A percentile compares a stretch with the other conserved stretches of the same genome.
Evolutionary conservation across 1,284 basidiomycete species (phyloP).

Genomic region (Sanghuangporus weigelae): DNA sequence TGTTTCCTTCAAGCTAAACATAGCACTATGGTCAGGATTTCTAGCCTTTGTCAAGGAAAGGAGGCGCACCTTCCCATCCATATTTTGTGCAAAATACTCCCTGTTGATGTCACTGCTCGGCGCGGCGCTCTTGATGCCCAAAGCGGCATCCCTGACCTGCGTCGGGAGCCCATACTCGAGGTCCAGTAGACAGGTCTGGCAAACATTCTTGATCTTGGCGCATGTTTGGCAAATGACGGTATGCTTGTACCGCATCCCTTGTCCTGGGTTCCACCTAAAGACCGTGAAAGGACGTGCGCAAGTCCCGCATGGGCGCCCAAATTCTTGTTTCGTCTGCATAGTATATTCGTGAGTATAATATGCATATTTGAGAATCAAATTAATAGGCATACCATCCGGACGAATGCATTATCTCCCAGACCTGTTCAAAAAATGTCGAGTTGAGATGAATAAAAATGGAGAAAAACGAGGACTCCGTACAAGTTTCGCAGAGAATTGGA

Average conservation of each 20-base stretch:
- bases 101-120: conserved; percentile 96
- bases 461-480: conserved; percentile 39
- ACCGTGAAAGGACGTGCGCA: conserved; percentile 96
- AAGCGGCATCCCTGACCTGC: conserved; percentile 94
- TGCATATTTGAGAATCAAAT: not conserved
- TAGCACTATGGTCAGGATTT: too few species aligned
- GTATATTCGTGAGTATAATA: conserved; percentile 1
- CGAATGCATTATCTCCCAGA: conserved; percentile 83
- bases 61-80: conserved; percentile 75
- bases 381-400: conserved; percentile 69
- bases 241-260: conserved; percentile 91
- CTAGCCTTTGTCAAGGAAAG: not conserved
- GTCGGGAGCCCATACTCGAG: conserved; percentile 95
- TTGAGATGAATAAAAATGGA: not conserved
- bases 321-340: conserved; percentile 88
- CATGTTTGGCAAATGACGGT: conserved; percentile 99
- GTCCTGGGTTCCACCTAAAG: conserved; percentile 97
- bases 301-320: conserved; percentile 91
- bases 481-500: conserved; percentile 88
- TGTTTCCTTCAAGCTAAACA: conserved; percentile 58
- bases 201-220: conserved; percentile 98
- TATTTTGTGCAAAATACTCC: conserved; percentile 96
- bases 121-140: conserved; percentile 83
- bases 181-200: conserved; percentile 96
- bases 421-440: conserved; percentile 40